Percentiles rank a stretch among this genome's conserved stretches.
phyloP scores from a whole-genome alignment of 176 grass and related monocot genomes.

The maize (Zea mays) region Zm-B73-REFERENCE-NAM-5.0 NC_050100.1:204633001-204633500 shows the following conservation, averaged over 20 bases:
- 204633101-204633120: neutral
- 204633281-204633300: slow-evolving; percentile 14
- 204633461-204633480: neutral
- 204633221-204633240: neutral
- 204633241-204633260: too few relatives aligned
- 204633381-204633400: slow-evolving; percentile 50
- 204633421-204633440: neutral
- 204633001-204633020: too few relatives aligned
- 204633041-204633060: neutral
- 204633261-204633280: slow-evolving; percentile 11
- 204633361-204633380: slow-evolving; percentile 57
- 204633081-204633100: neutral
- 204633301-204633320: neutral
- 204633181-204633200: neutral
- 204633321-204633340: slow-evolving; percentile 24
- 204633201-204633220: neutral
- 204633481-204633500: too few relatives aligned
- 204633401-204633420: slow-evolving; percentile 38
- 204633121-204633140: neutral
- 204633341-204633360: slow-evolving; percentile 26
- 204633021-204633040: slow-evolving; percentile 6
- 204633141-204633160: neutral
- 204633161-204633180: too few relatives aligned
- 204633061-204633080: neutral
- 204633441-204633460: neutral